These are phyloP conservation scores for Leccinum obscurum DNA, from an alignment of 768 basidiomycete species.

Conservation along the genomic window DNA sequence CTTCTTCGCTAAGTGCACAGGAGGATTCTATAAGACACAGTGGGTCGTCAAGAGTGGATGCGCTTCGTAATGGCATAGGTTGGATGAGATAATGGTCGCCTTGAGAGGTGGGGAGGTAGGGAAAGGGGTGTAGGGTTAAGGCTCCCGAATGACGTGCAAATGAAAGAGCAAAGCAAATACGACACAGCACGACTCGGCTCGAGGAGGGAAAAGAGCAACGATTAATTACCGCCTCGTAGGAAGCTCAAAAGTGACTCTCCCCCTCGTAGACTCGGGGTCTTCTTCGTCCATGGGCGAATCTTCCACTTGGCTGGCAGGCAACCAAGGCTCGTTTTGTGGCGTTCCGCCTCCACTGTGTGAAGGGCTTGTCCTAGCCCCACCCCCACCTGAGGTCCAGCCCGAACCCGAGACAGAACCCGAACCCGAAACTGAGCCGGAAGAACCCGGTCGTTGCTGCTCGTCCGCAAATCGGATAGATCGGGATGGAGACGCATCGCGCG, in stretches of 20 bases:
- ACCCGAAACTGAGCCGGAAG: not conserved
- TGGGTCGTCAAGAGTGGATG: not conserved
- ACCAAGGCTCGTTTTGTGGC: constrained; percentile 23
- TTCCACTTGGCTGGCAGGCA: constrained; percentile 5
- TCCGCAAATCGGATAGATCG: constrained; percentile 52
- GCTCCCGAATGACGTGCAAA: not conserved
- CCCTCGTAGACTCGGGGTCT: constrained; percentile 16
- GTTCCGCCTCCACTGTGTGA: constrained; percentile 15
- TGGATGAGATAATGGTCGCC: not conserved
- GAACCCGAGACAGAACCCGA: not conserved
- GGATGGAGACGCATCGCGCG: constrained; percentile 44
- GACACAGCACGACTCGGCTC: not conserved
- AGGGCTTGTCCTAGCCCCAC: constrained; percentile 10
- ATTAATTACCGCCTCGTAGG: constrained; percentile 9
- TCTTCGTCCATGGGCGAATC: constrained; percentile 14
- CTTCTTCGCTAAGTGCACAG: not conserved
- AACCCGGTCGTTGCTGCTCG: constrained; percentile 24
- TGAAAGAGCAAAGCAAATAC: not conserved
- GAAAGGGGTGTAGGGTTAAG: not conserved
- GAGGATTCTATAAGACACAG: not conserved
- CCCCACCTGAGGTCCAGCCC: not conserved
- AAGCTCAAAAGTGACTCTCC: constrained; percentile 24
- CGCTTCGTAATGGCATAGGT: not conserved
- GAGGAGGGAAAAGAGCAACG: not conserved
- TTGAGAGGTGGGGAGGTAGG: not conserved